Evolutionary conservation across 129 eudicot species (phyloP).

Genomic region (Saposhnikovia divaricata): DNA sequence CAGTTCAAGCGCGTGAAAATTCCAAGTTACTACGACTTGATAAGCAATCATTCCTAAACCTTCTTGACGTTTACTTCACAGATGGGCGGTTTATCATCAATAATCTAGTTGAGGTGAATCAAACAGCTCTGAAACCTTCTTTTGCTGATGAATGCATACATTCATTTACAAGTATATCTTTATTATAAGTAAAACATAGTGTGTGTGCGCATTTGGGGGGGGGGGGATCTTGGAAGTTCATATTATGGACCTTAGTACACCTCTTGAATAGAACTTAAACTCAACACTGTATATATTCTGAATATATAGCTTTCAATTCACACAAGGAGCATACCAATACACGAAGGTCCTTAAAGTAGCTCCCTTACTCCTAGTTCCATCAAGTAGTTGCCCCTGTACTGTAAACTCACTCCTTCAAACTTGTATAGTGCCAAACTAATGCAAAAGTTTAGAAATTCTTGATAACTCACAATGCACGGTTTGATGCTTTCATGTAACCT

Average conservation of each 20-base stretch:
- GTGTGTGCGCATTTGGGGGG: not conserved
- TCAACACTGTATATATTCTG: not conserved
- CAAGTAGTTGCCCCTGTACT: not conserved
- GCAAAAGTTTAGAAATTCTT: too few species aligned
- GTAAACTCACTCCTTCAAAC: not conserved
- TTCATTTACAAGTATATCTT: not conserved
- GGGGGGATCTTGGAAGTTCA: not conserved
- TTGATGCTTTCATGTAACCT: not conserved
- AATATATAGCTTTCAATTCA: not conserved
- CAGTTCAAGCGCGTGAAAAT: constrained; percentile 43
- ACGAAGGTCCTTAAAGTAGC: not conserved
- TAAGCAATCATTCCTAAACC: constrained; percentile 39
- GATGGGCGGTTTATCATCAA: constrained; percentile 50
- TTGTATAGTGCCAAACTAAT: too few species aligned
- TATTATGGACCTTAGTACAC: not conserved
- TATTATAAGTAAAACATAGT: not conserved
- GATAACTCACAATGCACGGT: not conserved
- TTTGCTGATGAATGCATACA: not conserved
- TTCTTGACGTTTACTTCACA: constrained; percentile 42
- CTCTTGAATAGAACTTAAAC: not conserved
- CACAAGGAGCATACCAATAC: not conserved
- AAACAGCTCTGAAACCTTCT: not conserved
- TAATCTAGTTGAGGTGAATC: constrained; percentile 52
- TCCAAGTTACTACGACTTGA: constrained; percentile 51
- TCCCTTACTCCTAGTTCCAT: not conserved